A percentile compares a stretch with the other conserved stretches of the same genome.
phyloP scores from a whole-genome alignment of 768 basidiomycete species.

The Omphalotus guepiniiformis region DNA sequence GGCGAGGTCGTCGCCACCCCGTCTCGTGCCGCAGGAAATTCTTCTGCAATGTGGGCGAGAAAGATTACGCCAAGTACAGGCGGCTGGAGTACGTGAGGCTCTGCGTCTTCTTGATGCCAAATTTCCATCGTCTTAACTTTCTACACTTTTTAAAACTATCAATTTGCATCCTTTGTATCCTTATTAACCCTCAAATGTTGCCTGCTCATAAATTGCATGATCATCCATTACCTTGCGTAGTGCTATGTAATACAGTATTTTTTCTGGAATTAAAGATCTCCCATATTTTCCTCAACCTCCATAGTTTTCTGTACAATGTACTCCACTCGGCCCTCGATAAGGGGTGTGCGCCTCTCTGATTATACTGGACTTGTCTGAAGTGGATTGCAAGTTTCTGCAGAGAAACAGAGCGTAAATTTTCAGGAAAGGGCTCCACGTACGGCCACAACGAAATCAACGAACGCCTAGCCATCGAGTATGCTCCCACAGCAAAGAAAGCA shows the following conservation, averaged over 20 bases:
- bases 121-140: constrained; percentile 24
- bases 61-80: constrained; percentile 59
- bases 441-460: constrained; percentile 63
- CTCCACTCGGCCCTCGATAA: constrained; percentile 29
- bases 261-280: constrained; percentile 4
- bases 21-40: constrained; percentile 57
- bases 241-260: background rate
- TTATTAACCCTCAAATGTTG: background rate
- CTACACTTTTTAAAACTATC: constrained; percentile 10
- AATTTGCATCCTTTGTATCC: background rate
- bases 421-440: constrained; percentile 58
- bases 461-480: constrained; percentile 43
- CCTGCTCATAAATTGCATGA: background rate
- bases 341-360: constrained; percentile 15
- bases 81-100: constrained; percentile 72
- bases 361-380: constrained; percentile 42
- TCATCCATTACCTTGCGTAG: constrained; percentile 1
- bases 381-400: constrained; percentile 40
- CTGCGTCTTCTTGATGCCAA: constrained; percentile 69
- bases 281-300: constrained; percentile 11
- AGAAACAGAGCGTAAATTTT: constrained; percentile 36
- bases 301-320: constrained; percentile 35
- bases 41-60: constrained; percentile 59
- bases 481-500: constrained; percentile 59
- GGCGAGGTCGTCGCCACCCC: constrained; percentile 38